Percentiles rank a stretch among this genome's conserved stretches.
These are phyloP conservation scores for Cyclocybe cylindracea DNA, from an alignment of 768 basidiomycete genomes.

Conservation along the genomic window DNA sequence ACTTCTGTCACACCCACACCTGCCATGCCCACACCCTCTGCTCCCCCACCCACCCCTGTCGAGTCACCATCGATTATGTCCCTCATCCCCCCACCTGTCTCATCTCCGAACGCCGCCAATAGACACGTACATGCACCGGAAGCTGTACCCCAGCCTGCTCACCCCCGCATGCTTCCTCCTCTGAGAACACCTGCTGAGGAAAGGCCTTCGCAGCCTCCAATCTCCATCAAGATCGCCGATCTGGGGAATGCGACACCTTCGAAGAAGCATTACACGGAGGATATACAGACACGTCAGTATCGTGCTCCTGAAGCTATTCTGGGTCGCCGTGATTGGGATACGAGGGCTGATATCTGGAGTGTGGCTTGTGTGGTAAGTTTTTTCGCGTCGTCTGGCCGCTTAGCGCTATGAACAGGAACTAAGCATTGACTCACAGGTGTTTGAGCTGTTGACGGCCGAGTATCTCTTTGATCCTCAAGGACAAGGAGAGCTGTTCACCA, in stretches of 20 bases:
- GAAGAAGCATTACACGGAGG: constrained; percentile 89
- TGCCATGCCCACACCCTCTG: constrained; percentile 24
- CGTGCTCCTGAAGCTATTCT: constrained; percentile 93
- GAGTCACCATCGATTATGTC: constrained; percentile 26
- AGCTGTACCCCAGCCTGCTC: constrained; percentile 9
- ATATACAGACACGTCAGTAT: constrained; percentile 96
- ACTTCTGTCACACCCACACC: constrained; percentile 29
- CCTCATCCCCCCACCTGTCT: constrained; percentile 14
- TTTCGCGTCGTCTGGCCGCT: constrained; percentile 5
- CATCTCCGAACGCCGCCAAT: constrained; percentile 6
- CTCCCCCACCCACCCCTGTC: constrained; percentile 40
- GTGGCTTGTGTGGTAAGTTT: constrained; percentile 77
- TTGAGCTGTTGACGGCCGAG: constrained; percentile 90
- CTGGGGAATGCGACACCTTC: constrained; percentile 93
- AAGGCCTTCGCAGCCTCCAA: constrained; percentile 37
- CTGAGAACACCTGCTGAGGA: constrained; percentile 21
- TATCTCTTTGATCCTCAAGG: constrained; percentile 90
- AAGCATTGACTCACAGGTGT: constrained; percentile 47
- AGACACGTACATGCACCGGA: not conserved
- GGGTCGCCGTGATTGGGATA: constrained; percentile 84
- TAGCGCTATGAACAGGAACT: not conserved
- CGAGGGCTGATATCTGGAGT: constrained; percentile 88
- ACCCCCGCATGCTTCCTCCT: constrained; percentile 21
- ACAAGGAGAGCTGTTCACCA: constrained; percentile 78
- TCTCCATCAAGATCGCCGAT: constrained; percentile 92